Percentiles rank a stretch among this genome's conserved stretches.
Evolutionary conservation across 805 yeast species (phyloP).

Genomic region (Kluyveromyces aestuarii): DNA sequence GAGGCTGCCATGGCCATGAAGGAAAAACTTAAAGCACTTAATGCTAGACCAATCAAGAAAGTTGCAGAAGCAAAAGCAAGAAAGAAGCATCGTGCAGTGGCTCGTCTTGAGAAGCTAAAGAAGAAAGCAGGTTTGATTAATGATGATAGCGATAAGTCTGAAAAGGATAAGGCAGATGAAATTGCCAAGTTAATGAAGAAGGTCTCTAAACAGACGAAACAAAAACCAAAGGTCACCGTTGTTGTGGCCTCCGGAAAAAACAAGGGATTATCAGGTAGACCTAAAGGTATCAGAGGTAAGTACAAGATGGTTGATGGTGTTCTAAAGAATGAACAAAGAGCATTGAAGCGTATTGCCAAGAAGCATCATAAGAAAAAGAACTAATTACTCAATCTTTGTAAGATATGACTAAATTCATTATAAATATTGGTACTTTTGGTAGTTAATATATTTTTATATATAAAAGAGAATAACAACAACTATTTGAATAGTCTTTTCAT

Average conservation of each 20-base stretch:
- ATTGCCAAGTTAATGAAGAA: conserved; percentile 79
- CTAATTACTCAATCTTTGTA: background rate
- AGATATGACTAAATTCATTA: background rate
- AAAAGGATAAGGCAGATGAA: conserved; percentile 90
- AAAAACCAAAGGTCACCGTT: conserved; percentile 75
- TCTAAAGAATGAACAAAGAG: conserved; percentile 94
- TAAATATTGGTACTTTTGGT: background rate
- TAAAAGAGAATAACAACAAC: background rate
- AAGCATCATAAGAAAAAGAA: conserved; percentile 53
- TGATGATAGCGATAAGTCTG: conserved; percentile 81
- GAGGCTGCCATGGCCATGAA: conserved; percentile 78
- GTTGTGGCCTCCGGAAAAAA: conserved; percentile 84
- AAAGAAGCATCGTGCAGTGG: conserved; percentile 86
- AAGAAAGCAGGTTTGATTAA: conserved; percentile 88
- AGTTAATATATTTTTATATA: background rate
- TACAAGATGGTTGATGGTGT: conserved; percentile 99
- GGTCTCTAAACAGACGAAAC: conserved; percentile 59
- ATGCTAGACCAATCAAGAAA: conserved; percentile 97
- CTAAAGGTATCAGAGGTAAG: conserved; percentile 93
- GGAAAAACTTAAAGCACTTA: conserved; percentile 68
- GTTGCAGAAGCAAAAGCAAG: conserved; percentile 97
- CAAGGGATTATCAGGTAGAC: conserved; percentile 87
- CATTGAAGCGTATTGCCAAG: conserved; percentile 82
- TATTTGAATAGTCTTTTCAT: conserved; percentile 16
- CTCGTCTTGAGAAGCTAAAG: conserved; percentile 77